Evolutionary conservation across 164 flowering plant species (phyloP).

Genomic region (Aristolochia californica): DNA sequence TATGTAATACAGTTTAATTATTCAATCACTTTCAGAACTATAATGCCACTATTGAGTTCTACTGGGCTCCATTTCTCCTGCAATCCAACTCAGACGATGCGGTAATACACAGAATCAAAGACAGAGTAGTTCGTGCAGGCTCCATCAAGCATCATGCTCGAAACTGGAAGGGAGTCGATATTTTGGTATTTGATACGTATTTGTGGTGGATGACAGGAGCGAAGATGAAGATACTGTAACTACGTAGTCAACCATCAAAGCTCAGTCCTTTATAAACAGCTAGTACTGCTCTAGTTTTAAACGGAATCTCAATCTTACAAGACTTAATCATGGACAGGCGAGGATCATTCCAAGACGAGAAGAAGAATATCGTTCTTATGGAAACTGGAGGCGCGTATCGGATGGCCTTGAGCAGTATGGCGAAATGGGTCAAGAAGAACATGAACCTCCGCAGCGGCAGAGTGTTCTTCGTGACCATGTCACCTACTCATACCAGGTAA

Average conservation of each 20-base stretch:
- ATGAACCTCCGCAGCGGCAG: constrained; percentile 44
- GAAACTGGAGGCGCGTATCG: constrained; percentile 50
- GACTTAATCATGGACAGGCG: constrained; percentile 14
- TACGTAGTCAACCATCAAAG: background rate
- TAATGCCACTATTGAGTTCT: constrained; percentile 88
- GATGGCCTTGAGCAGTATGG: constrained; percentile 56
- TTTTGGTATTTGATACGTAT: constrained; percentile 66
- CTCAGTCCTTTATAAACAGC: too few relatives aligned
- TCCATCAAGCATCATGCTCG: constrained; percentile 56
- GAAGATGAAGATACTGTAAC: constrained; percentile 51
- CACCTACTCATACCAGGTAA: constrained; percentile 55
- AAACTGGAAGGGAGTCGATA: constrained; percentile 56
- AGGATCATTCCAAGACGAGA: constrained; percentile 42
- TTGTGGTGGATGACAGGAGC: constrained; percentile 75
- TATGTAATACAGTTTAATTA: background rate
- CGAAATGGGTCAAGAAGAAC: constrained; percentile 58
- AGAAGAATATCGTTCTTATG: constrained; percentile 30
- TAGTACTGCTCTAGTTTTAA: too few relatives aligned
- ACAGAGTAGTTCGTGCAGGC: constrained; percentile 50
- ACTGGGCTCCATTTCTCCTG: constrained; percentile 92
- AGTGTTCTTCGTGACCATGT: constrained; percentile 68
- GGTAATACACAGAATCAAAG: constrained; percentile 39
- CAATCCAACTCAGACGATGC: constrained; percentile 78
- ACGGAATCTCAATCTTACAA: background rate
- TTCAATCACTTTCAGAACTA: constrained; percentile 37